A percentile compares a stretch with the other conserved stretches of the same genome.
Conservation (phyloP, 2,329 filamentous ascomycete species). For the Rutstroemia sp. region DNA sequence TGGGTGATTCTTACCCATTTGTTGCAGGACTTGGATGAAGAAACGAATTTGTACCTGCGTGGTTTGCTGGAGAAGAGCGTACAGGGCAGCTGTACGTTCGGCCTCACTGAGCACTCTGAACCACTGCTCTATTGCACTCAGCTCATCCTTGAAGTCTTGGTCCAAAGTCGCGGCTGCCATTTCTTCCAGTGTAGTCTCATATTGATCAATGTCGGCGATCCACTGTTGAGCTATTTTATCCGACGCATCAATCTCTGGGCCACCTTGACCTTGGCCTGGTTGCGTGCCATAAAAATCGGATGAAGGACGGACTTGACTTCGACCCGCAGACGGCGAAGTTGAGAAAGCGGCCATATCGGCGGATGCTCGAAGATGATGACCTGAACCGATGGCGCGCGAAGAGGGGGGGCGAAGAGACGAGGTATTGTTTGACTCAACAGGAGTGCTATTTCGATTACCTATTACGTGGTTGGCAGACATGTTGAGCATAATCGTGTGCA, state of each 20-base stretch:
- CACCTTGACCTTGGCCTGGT: slow-evolving; percentile 58
- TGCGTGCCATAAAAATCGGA: slow-evolving; percentile 87
- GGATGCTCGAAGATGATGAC: slow-evolving; percentile 85
- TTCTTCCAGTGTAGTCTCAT: slow-evolving; percentile 96
- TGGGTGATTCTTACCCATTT: slow-evolving; percentile 97
- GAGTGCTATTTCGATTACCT: slow-evolving; percentile 93
- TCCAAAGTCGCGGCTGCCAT: slow-evolving; percentile 98
- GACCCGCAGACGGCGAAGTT: slow-evolving; percentile 51
- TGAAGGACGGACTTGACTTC: slow-evolving; percentile 77
- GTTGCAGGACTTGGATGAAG: slow-evolving; percentile 97
- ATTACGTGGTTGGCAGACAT: slow-evolving; percentile 52
- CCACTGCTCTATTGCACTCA: slow-evolving; percentile 99
- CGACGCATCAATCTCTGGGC: slow-evolving; percentile 69
- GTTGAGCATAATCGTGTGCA: slow-evolving; percentile 27
- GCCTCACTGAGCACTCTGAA: slow-evolving; percentile 96
- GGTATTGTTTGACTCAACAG: slow-evolving; percentile 70
- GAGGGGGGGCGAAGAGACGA: slow-evolving; percentile 76
- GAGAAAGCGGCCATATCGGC: slow-evolving; percentile 88
- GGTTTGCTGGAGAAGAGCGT: slow-evolving; percentile 93
- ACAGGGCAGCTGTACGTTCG: slow-evolving; percentile 89
- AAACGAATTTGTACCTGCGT: slow-evolving; percentile 98
- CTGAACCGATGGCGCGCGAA: slow-evolving; percentile 68
- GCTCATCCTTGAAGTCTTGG: slow-evolving; percentile 98
- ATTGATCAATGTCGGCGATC: slow-evolving; percentile 98
- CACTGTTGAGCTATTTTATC: slow-evolving; percentile 96